Evolutionary conservation across 768 basidiomycete species (phyloP), one percentile per base, ranked within the genome.

Genomic region (Termitomyces sp.): DNA sequence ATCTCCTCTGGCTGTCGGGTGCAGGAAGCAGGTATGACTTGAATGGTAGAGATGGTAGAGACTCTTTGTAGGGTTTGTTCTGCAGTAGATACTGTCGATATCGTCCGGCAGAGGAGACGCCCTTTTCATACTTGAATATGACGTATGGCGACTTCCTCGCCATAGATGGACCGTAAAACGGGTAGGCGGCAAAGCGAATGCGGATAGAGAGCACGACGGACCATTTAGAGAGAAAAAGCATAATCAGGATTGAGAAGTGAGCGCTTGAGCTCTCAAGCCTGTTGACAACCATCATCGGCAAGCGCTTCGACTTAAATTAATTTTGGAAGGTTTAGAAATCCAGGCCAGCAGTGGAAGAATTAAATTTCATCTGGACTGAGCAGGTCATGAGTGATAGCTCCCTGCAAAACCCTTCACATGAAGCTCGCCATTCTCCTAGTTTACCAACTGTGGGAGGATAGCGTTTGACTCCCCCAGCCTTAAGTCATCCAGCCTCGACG

Each of bases 401-500:
- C 30, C 6, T 30, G 6, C 3, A 4, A 30, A 30, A 4, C 30
- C 87, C 89, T 73, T 93, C 91, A 65, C 90, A 92, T 2, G 88
- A 73, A 5, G 85, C 77, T 54, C 83, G 79, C 84, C 85, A 91
- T 75, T 89, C 83, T 5, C 85, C 87, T 4, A 92, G 75, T n/a
- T 76, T 77, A 0, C 89, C 91, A 36, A 93, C 77, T 13, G 79
- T 79, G 0, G 88, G 85, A 14, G 87, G 79, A 63, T 82, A 82
- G 5, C 84, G 78, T 44, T 89, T 82, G 26, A 91, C 81, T n/a
- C 78, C 78, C 74, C 92, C 90, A 64, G 81, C 73, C 40, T 84
- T 83, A 26, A 81, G 67, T 90, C 91, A 93, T 72, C 91, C 88
- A 6, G 85, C 84, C 58, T 93, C 89, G 1, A 89, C 89, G n/a